phyloP scores from a whole-genome alignment of 2,329 filamentous ascomycete species.

The Fusarium sp. region DNA sequence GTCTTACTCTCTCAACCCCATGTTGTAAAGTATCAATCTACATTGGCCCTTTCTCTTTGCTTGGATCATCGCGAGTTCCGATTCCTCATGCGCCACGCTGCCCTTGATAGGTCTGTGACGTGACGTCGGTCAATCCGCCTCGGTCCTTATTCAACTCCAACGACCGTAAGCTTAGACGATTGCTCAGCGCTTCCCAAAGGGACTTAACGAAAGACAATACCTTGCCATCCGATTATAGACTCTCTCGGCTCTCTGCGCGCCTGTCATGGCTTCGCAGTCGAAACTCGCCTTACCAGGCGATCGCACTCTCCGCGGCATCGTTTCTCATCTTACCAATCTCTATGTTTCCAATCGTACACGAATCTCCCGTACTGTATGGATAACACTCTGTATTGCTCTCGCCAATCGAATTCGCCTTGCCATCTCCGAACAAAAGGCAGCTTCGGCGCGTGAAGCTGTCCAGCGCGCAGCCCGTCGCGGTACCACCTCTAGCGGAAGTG shows the following conservation, averaged over 20 bases:
- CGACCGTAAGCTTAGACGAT: conserved; percentile 4
- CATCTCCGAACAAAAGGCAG: conserved; percentile 92
- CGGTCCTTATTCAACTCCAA: conserved; percentile 17
- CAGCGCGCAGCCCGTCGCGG: conserved; percentile 64
- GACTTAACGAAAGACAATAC: not conserved
- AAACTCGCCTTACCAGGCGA: conserved; percentile 76
- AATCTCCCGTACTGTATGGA: conserved; percentile 87
- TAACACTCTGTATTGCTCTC: conserved; percentile 85
- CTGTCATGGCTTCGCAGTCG: conserved; percentile 80
- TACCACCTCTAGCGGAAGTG: conserved; percentile 61
- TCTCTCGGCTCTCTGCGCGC: conserved; percentile 7
- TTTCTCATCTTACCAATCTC: conserved; percentile 77
- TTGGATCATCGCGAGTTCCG: conserved; percentile 9
- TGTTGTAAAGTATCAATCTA: not conserved
- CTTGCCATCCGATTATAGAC: conserved; percentile 4
- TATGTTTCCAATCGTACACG: conserved; percentile 86
- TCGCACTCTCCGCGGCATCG: conserved; percentile 74
- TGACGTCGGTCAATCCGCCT: conserved; percentile 48
- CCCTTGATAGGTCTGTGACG: conserved; percentile 41
- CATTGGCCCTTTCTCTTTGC: not conserved
- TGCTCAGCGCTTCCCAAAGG: not conserved
- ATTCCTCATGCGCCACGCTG: conserved; percentile 31
- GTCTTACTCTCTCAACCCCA: not conserved
- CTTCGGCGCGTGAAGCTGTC: conserved; percentile 77
- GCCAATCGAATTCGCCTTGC: conserved; percentile 91